Base-by-base conservation (phyloP, 2,329 filamentous ascomycete genomes). In the Sporothrix brunneoviolacea region DNA sequence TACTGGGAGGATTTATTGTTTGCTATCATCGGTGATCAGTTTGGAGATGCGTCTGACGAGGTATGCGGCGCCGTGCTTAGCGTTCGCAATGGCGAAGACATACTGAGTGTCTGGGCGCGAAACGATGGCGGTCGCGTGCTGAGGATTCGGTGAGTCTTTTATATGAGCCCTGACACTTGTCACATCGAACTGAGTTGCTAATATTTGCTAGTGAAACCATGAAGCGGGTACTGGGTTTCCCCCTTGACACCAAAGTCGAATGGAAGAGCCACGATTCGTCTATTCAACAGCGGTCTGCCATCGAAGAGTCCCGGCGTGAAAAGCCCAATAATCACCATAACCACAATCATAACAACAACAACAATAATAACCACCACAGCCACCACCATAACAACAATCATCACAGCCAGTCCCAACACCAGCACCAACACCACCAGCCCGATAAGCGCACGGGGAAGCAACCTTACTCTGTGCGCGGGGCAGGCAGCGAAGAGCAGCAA, bases 221-320 rank as follows among this genome's bases (percentile, higher is more conserved):
- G 77, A 95, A 94, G 71, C 86, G 89, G 57, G 77, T 94, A 57
- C 82, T 98, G 51, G 80, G 82, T 58, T 88, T 96, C 65, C 91
- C 91, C 1, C 71, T 82, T 39, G 91, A 95, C 65, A 97, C 93
- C 33, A 87, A 86, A 62, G 85, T 98, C 54, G 83, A 93, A 60
- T 98, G 91, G 82, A 95, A 95, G 72, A 93, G 86, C 64, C 93
- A 98, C 67, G 91, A 96, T 64, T 88, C 91, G 57, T 95, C 89
- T 68, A 96, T 98, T 64, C 86, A 89, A 59, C 91, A 96, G 70
- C 82, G 90, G 59, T 87, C 85, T 27, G 88, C 88, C 18, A 90
- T 95, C 57, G 91, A 96, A 62, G 89, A 95, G 68, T 88, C 88
- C 50, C 86, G 91, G 55, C 88, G 91, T 59, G 90, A 95, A 63